These are phyloP conservation scores for Raffaelea arxii DNA, from an alignment of 2,329 filamentous ascomycete genomes.

Conservation along the genomic window DNA sequence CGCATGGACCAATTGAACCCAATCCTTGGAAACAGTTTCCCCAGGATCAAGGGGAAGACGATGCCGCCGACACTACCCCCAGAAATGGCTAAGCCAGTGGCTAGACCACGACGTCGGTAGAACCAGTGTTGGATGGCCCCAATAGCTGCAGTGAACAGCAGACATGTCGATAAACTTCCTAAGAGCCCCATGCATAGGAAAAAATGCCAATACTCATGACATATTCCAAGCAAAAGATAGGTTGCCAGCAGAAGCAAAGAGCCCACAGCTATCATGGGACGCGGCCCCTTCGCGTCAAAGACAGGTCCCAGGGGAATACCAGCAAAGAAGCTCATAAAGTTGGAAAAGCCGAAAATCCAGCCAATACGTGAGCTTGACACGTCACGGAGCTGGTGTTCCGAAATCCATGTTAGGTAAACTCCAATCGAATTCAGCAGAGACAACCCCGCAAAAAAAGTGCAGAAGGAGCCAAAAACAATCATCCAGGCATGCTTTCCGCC, in stretches of 20 bases:
- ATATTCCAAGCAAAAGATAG: neutral
- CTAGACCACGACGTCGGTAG: neutral
- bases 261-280: neutral
- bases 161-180: neutral
- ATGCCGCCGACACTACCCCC: neutral
- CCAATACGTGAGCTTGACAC: neutral
- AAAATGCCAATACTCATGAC: neutral
- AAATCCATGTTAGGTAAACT: neutral
- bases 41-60: neutral
- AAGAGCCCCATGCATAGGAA: neutral
- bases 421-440: neutral
- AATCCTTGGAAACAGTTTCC: neutral
- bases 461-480: neutral
- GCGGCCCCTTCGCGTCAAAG: neutral
- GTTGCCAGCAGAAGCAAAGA: neutral
- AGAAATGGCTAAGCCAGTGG: neutral
- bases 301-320: neutral
- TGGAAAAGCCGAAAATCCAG: neutral
- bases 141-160: neutral
- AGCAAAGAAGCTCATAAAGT: neutral
- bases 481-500: neutral
- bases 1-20: neutral
- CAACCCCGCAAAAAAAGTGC: neutral
- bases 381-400: neutral
- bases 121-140: neutral